These are phyloP conservation scores for Coffea canephora DNA, from an alignment of 257 asterid species.

Conservation along the genomic window DNA sequence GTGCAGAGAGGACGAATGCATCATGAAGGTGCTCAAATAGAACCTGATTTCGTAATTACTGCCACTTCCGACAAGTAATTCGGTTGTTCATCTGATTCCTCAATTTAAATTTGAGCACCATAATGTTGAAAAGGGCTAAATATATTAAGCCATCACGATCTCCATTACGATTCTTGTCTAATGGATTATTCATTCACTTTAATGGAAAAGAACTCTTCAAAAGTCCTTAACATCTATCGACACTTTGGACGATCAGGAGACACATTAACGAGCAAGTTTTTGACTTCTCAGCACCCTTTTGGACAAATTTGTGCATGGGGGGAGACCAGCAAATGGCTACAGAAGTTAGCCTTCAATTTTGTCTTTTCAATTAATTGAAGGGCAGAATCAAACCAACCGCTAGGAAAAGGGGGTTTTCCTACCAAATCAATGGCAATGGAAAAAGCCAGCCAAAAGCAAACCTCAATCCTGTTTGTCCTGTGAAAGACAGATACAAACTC, in stretches of 20 bases:
- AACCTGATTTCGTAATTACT: background rate
- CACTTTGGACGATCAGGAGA: background rate
- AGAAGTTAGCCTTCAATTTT: background rate
- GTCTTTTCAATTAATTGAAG: conserved; percentile 5
- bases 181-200: background rate
- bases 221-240: background rate
- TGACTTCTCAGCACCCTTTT: background rate
- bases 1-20: background rate
- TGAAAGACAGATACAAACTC: background rate
- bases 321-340: background rate
- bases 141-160: background rate
- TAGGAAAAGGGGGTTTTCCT: background rate
- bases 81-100: too few species aligned
- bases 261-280: background rate
- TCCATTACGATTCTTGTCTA: background rate
- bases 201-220: background rate
- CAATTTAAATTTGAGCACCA: too few species aligned
- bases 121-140: background rate
- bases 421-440: background rate
- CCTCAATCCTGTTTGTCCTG: background rate
- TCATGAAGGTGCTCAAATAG: background rate
- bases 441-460: background rate
- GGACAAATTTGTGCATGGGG: background rate
- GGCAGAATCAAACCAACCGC: background rate
- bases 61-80: background rate